Conservation (phyloP, 179 eudicot species). For the Dionaea muscipula region DNA sequence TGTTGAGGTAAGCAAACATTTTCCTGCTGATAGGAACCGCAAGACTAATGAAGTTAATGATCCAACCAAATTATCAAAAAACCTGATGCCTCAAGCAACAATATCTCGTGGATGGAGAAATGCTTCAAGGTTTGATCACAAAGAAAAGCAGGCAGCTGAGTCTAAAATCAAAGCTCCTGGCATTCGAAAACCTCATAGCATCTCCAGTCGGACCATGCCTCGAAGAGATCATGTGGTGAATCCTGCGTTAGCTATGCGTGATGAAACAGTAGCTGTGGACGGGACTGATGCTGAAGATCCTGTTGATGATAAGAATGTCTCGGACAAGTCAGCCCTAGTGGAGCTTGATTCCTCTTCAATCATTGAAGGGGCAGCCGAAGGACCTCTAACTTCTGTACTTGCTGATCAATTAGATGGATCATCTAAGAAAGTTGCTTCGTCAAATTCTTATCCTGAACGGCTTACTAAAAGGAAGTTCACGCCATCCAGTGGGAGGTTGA, state of each 20-base stretch:
- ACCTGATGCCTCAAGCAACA: slow-evolving; percentile 48
- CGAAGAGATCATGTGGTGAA: slow-evolving; percentile 26
- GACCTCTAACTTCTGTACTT: slow-evolving; percentile 45
- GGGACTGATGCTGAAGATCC: slow-evolving; percentile 24
- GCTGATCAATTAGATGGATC: slow-evolving; percentile 25
- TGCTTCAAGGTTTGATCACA: slow-evolving; percentile 32
- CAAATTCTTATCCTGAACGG: slow-evolving; percentile 35
- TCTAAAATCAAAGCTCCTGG: slow-evolving; percentile 30
- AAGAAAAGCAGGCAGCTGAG: slow-evolving; percentile 45
- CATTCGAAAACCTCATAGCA: slow-evolving; percentile 38
- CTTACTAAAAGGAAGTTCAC: slow-evolving; percentile 38
- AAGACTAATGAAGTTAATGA: slow-evolving; percentile 39
- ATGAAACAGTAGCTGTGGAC: slow-evolving; percentile 13
- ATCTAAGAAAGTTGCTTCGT: slow-evolving; percentile 32
- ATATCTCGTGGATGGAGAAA: slow-evolving; percentile 48
- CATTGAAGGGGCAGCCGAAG: slow-evolving; percentile 34
- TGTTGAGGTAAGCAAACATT: slow-evolving; percentile 95
- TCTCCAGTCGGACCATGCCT: slow-evolving; percentile 30
- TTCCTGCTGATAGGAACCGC: slow-evolving; percentile 35
- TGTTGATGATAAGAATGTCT: slow-evolving; percentile 28
- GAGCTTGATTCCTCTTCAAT: slow-evolving; percentile 27
- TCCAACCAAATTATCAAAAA: slow-evolving; percentile 36
- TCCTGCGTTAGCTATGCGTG: slow-evolving; percentile 16
- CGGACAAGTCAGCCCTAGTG: slow-evolving; percentile 19
- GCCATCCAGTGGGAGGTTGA: slow-evolving; percentile 31